Conservation (phyloP, 805 yeast species). For the Wickerhamomyces pijperi region DNA sequence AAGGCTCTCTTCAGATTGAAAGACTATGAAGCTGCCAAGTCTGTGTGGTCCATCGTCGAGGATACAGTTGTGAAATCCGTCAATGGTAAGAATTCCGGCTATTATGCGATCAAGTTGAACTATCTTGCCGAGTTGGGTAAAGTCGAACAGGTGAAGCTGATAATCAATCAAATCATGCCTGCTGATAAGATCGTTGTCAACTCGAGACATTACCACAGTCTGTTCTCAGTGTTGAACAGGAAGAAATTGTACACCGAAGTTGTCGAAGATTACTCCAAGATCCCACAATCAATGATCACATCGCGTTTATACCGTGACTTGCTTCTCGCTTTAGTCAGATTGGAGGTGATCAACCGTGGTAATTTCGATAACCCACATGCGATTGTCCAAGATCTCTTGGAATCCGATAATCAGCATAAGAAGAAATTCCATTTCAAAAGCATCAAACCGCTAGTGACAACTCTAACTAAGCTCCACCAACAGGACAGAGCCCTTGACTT, state of each 20-base stretch:
- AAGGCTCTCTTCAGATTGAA: conserved; percentile 8
- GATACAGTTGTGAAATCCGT: background rate
- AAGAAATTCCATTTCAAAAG: conserved; percentile 22
- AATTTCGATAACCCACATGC: conserved; percentile 20
- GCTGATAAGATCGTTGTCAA: conserved; percentile 5
- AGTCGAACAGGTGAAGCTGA: background rate
- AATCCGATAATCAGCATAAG: conserved; percentile 16
- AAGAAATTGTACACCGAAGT: conserved; percentile 18
- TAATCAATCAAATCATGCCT: conserved; percentile 1
- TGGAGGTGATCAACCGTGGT: conserved; percentile 17
- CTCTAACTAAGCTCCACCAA: conserved; percentile 19
- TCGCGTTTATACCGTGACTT: conserved; percentile 20
- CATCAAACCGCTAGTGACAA: conserved; percentile 24
- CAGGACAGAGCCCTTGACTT: conserved; percentile 23
- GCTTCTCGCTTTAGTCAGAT: conserved; percentile 21
- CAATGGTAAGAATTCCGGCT: background rate
- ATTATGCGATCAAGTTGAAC: background rate
- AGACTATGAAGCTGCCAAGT: conserved; percentile 5
- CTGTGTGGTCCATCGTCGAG: background rate
- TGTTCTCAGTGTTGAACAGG: conserved; percentile 21
- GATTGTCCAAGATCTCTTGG: conserved; percentile 21
- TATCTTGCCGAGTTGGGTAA: background rate
- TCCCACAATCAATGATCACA: conserved; percentile 15
- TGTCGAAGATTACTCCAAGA: conserved; percentile 16
- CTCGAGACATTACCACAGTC: conserved; percentile 18